Conservation (phyloP, 495 filamentous ascomycete species). For the Aspergillus indologenus region DNA sequence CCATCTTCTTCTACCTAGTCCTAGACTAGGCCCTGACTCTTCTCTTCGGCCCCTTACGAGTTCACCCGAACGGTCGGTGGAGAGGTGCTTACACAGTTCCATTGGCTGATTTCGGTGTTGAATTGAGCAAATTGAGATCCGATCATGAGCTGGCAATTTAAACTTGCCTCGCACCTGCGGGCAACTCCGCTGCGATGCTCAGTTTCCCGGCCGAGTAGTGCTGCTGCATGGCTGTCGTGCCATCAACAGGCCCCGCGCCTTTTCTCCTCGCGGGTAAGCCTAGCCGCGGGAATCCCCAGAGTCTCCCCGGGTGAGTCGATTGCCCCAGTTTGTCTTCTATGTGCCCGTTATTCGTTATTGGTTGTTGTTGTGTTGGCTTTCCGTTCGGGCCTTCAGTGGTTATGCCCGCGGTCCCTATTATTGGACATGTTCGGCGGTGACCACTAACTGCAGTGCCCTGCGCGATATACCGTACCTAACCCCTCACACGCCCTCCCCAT, state of each 20-base stretch:
- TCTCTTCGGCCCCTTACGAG: conserved; percentile 7
- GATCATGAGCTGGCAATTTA: conserved; percentile 38
- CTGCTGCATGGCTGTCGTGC: conserved; percentile 20
- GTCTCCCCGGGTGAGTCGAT: conserved; percentile 2
- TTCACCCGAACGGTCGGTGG: conserved; percentile 17
- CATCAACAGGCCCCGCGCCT: conserved; percentile 14
- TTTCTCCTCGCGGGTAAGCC: conserved; percentile 20
- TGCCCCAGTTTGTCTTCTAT: no score
- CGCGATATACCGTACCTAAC: not conserved
- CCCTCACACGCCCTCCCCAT: not conserved
- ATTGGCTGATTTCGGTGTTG: conserved; percentile 11
- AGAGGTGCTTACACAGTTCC: conserved; percentile 13
- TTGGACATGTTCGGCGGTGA: not conserved
- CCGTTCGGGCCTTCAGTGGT: not conserved
- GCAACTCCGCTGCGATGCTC: conserved; percentile 33
- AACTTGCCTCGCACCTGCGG: conserved; percentile 34
- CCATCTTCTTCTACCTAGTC: not conserved
- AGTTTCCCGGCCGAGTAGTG: conserved; percentile 36
- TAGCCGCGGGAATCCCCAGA: conserved; percentile 23
- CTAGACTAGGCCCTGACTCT: not conserved
- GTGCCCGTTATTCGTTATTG: no score
- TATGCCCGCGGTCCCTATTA: not conserved
- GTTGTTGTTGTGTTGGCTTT: not conserved
- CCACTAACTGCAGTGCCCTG: not conserved
- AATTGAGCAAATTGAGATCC: conserved; percentile 1